A percentile compares a stretch with the other conserved stretches of the same genome.
Evolutionary conservation across 306 rosid species (phyloP).

Genomic region (Lablab purpureus): DNA sequence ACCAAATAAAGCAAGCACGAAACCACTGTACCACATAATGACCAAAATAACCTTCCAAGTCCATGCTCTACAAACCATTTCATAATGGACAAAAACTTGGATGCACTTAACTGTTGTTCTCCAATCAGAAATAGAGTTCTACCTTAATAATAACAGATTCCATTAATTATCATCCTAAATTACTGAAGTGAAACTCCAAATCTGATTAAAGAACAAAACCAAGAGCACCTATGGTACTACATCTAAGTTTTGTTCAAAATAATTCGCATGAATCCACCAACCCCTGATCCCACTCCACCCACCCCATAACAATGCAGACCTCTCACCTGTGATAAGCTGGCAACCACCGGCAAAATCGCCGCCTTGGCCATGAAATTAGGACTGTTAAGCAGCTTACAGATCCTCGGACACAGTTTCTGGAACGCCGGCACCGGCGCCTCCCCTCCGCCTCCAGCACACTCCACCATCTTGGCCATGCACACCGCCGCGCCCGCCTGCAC

Average conservation of each 20-base stretch:
- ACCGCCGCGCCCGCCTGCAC: conserved; percentile 91
- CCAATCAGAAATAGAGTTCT: too few relatives aligned
- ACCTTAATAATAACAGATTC: not conserved
- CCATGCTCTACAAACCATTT: not conserved
- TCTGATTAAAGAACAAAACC: not conserved
- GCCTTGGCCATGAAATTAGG: conserved; percentile 87
- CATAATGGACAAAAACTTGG: not conserved
- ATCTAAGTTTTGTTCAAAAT: not conserved
- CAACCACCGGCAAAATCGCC: conserved; percentile 80
- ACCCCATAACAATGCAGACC: not conserved
- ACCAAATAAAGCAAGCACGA: not conserved
- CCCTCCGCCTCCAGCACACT: conserved; percentile 48
- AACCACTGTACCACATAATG: not conserved
- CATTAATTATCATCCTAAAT: not conserved
- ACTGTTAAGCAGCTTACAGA: conserved; percentile 80
- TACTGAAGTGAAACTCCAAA: not conserved
- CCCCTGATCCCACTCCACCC: not conserved
- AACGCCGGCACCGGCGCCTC: conserved; percentile 64
- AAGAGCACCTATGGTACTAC: too few relatives aligned
- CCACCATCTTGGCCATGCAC: conserved; percentile 92
- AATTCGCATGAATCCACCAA: not conserved
- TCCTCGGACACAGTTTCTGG: conserved; percentile 94
- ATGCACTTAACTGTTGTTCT: too few relatives aligned
- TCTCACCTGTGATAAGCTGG: conserved; percentile 79
- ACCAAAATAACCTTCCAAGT: not conserved